A percentile compares a stretch with the other conserved stretches of the same genome.
Conservation (phyloP, 1,139 yeast genomes). For the Arxiozyma telluris region DNA sequence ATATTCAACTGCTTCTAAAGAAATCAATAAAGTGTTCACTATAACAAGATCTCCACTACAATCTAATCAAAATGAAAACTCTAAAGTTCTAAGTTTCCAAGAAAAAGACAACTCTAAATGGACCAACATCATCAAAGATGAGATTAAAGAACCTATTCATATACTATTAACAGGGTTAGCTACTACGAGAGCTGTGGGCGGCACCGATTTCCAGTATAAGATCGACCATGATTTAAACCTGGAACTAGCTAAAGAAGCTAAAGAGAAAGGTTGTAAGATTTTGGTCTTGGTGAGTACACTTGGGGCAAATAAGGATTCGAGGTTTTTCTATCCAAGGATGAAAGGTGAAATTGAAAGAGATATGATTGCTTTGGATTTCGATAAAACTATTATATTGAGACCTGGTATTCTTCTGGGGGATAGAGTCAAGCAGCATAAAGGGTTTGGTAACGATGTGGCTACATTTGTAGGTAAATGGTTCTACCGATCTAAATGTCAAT, state of each 20-base stretch:
- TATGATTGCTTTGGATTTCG: constrained; percentile 47
- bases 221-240: constrained; percentile 66
- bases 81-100: constrained; percentile 17
- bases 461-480: constrained; percentile 31
- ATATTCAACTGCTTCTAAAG: constrained; percentile 31
- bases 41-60: constrained; percentile 37
- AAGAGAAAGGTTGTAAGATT: constrained; percentile 52
- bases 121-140: constrained; percentile 28
- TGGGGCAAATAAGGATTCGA: constrained; percentile 49
- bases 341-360: constrained; percentile 62
- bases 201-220: constrained; percentile 54
- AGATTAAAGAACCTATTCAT: constrained; percentile 14
- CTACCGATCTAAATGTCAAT: constrained; percentile 33
- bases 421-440: constrained; percentile 35
- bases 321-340: constrained; percentile 47
- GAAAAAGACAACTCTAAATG: constrained; percentile 38
- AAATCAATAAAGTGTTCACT: constrained; percentile 35
- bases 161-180: constrained; percentile 57
- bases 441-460: constrained; percentile 29
- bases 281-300: constrained; percentile 53
- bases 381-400: constrained; percentile 56
- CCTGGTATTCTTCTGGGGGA: constrained; percentile 65
- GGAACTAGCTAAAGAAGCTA: constrained; percentile 61
- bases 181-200: constrained; percentile 66
- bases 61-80: not conserved